phyloP scores from a whole-genome alignment of 345 rosid genomes.

The Heritiera fomes region DNA sequence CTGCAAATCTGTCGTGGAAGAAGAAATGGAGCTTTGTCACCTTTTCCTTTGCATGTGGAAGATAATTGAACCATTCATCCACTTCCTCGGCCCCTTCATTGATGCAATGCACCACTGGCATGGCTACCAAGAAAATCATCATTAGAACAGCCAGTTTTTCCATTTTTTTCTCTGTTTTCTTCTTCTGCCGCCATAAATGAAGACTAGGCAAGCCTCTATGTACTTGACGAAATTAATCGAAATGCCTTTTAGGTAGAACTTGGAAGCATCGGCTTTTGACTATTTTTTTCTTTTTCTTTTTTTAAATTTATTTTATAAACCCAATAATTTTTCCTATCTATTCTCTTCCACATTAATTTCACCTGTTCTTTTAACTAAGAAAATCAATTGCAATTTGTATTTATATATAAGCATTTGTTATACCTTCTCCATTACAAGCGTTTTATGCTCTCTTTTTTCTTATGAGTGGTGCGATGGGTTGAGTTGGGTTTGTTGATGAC shows the following conservation, averaged over 20 bases:
- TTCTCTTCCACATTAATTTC: too few relatives aligned
- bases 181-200: too few relatives aligned
- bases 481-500: too few relatives aligned
- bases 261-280: not conserved
- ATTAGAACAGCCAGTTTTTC: not conserved
- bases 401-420: too few relatives aligned
- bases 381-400: too few relatives aligned
- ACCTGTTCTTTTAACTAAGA: too few relatives aligned
- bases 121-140: conserved; percentile 1
- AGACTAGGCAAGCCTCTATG: not conserved
- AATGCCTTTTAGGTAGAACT: not conserved
- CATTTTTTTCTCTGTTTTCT: conserved; percentile 7
- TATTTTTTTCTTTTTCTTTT: not conserved
- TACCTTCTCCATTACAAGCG: too few relatives aligned
- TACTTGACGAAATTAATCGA: not conserved
- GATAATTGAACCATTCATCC: conserved; percentile 4
- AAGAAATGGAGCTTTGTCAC: conserved; percentile 59
- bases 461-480: too few relatives aligned
- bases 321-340: not conserved
- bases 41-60: conserved; percentile 31
- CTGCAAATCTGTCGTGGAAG: conserved; percentile 61
- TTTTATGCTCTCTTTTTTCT: too few relatives aligned
- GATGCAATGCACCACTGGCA: conserved; percentile 4
- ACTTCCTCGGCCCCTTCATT: conserved; percentile 1
- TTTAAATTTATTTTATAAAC: not conserved